Evolutionary conservation across 305 asterid species (phyloP).

Genomic region (Fraxinus floribunda): DNA sequence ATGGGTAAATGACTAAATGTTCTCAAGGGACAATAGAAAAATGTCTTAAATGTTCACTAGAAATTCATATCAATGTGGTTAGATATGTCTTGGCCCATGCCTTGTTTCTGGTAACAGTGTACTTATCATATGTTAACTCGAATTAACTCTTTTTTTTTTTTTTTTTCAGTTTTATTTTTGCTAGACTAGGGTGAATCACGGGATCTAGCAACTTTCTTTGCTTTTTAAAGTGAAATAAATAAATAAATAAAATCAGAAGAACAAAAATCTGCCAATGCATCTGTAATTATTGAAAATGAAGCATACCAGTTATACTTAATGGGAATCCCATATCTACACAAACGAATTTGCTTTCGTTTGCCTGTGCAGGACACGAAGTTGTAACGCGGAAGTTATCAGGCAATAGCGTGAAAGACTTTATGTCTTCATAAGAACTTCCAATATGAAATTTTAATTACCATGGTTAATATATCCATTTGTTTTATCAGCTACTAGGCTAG

Average conservation of each 20-base stretch:
- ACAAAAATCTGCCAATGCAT: not conserved
- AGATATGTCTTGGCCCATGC: not conserved
- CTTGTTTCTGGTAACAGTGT: not conserved
- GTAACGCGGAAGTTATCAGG: not conserved
- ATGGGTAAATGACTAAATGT: not conserved
- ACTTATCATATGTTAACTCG: not conserved
- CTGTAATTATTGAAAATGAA: not conserved
- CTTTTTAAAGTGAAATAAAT: not conserved
- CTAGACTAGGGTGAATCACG: not conserved
- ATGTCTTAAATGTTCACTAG: not conserved
- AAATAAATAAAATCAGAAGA: not conserved
- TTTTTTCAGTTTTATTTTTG: not conserved
- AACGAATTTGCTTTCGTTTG: not conserved
- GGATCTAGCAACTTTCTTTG: not conserved
- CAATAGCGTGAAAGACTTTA: not conserved
- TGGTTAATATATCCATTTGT: not conserved
- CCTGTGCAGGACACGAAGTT: not conserved
- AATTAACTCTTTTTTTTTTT: not conserved
- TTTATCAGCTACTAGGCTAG: not conserved
- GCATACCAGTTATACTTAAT: not conserved
- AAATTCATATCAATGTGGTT: not conserved
- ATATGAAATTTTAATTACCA: not conserved
- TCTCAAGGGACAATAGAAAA: not conserved
- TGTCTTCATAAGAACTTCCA: not conserved
- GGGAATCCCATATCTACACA: not conserved